Conservation (phyloP, 495 filamentous ascomycete genomes). For the Hyaloscypha variabilis region DNA sequence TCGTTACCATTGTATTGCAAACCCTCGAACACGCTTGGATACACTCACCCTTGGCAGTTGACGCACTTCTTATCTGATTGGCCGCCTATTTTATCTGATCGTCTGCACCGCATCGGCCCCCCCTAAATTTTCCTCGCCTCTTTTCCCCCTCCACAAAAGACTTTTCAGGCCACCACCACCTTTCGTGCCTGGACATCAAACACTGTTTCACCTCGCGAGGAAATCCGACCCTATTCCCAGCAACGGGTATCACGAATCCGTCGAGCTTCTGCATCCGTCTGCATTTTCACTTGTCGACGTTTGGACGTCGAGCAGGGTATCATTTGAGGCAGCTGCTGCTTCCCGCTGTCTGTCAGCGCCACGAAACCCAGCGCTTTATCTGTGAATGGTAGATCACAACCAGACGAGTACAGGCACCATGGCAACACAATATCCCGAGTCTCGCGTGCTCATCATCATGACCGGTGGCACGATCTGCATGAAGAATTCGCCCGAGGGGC, state of each 20-base stretch:
- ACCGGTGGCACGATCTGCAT: slow-evolving; percentile 98
- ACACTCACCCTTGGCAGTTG: too few relatives aligned
- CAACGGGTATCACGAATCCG: neutral
- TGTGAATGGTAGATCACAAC: too few relatives aligned
- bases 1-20: too few relatives aligned
- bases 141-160: neutral
- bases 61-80: slow-evolving; percentile 5
- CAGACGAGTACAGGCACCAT: slow-evolving; percentile 9
- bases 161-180: neutral
- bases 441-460: slow-evolving; percentile 86
- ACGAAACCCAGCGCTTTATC: too few relatives aligned
- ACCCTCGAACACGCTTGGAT: too few relatives aligned
- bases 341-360: neutral
- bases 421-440: slow-evolving; percentile 55
- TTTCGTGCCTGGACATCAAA: slow-evolving; percentile 5
- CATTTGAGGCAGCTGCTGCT: neutral
- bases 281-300: neutral
- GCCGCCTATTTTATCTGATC: slow-evolving; percentile 9
- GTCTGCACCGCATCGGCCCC: neutral
- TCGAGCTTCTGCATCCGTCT: neutral
- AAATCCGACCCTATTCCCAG: neutral
- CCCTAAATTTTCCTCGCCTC: neutral
- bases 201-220: neutral
- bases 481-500: slow-evolving; percentile 67
- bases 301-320: neutral